Conservation (phyloP, 140 eudicot genomes). For the Bidens hawaiensis region DNA sequence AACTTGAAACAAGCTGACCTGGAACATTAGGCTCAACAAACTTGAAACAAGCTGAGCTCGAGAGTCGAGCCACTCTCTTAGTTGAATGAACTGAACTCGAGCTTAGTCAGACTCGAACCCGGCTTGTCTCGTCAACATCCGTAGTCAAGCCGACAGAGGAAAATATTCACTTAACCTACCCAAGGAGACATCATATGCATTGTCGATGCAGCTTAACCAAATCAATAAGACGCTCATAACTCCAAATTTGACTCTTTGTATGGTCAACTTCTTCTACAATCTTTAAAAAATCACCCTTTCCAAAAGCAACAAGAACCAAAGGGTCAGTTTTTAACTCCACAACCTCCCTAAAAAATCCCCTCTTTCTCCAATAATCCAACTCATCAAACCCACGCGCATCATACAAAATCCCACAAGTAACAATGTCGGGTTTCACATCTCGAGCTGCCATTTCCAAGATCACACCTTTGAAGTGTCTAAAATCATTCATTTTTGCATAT, state of each 20-base stretch:
- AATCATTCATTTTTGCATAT: conserved; percentile 23
- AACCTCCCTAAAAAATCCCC: conserved; percentile 31
- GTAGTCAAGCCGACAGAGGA: neutral
- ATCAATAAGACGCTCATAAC: conserved; percentile 30
- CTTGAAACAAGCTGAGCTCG: no score
- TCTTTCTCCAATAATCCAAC: conserved; percentile 30
- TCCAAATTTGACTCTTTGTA: conserved; percentile 18
- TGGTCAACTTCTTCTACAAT: conserved; percentile 29
- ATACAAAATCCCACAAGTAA: conserved; percentile 44
- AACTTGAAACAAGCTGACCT: no score
- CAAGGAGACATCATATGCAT: neutral
- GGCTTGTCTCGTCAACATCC: neutral
- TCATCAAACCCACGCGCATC: conserved; percentile 26
- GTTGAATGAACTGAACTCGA: no score
- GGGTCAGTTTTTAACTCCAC: conserved; percentile 48
- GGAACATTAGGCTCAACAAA: no score
- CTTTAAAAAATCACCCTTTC: conserved; percentile 37
- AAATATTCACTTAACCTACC: neutral
- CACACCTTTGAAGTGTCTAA: conserved; percentile 7
- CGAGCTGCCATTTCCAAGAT: conserved; percentile 22
- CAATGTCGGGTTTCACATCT: conserved; percentile 44
- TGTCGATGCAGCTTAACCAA: conserved; percentile 18
- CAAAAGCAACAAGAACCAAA: conserved; percentile 46
- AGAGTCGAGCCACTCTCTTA: no score
- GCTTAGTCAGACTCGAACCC: neutral